These are phyloP conservation scores for Rhizopogon hawkerae DNA, from an alignment of 1,284 basidiomycete genomes.

Conservation along the genomic window DNA sequence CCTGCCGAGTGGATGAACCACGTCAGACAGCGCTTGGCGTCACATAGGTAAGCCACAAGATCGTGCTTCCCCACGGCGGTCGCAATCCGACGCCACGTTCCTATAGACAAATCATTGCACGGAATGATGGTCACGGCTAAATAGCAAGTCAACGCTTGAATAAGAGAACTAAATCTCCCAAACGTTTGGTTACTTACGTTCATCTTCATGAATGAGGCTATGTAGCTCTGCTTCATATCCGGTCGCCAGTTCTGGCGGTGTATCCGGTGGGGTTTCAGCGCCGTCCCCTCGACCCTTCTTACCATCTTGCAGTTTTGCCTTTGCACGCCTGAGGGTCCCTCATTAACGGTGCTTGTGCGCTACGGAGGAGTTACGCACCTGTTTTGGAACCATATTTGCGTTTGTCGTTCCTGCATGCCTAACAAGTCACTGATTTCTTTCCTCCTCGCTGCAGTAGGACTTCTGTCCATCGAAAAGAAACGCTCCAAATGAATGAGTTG, in stretches of 20 bases:
- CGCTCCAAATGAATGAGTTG: slow-evolving; percentile 66
- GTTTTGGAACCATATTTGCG: slow-evolving; percentile 84
- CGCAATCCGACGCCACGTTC: slow-evolving; percentile 67
- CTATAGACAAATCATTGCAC: slow-evolving; percentile 64
- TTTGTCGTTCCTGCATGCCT: slow-evolving; percentile 80
- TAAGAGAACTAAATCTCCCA: neutral
- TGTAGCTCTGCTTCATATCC: slow-evolving; percentile 53
- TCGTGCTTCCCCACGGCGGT: slow-evolving; percentile 48
- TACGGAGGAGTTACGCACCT: slow-evolving; percentile 36
- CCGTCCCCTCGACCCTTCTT: slow-evolving; percentile 38
- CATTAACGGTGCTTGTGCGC: slow-evolving; percentile 1
- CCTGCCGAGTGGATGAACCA: slow-evolving; percentile 73
- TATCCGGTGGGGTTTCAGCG: slow-evolving; percentile 38
- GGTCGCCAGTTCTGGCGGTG: slow-evolving; percentile 44
- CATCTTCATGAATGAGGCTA: slow-evolving; percentile 61
- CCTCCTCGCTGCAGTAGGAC: slow-evolving; percentile 59
- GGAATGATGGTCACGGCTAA: slow-evolving; percentile 67
- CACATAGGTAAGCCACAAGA: slow-evolving; percentile 66
- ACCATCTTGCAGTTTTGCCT: slow-evolving; percentile 62
- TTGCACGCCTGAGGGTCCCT: slow-evolving; percentile 51
- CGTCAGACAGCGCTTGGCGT: slow-evolving; percentile 51
- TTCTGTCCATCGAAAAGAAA: slow-evolving; percentile 59
- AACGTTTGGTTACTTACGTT: slow-evolving; percentile 38
- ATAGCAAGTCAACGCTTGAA: slow-evolving; percentile 8
- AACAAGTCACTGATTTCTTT: slow-evolving; percentile 65